These are phyloP conservation scores for Arthrobotrys pseudoclavata DNA, from an alignment of 2,329 filamentous ascomycete species.

Conservation along the genomic window DNA sequence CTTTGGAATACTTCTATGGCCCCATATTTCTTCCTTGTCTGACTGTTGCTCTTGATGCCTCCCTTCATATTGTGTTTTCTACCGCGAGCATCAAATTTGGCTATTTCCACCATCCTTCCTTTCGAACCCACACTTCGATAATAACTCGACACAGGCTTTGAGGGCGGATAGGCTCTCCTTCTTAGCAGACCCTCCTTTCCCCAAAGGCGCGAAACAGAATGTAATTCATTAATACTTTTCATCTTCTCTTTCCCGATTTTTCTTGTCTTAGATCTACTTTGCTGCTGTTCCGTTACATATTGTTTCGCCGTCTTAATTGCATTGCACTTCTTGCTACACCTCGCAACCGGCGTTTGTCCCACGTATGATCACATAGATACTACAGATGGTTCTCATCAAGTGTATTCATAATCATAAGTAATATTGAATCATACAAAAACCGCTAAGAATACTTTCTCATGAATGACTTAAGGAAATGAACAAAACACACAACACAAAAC, in stretches of 20 bases:
- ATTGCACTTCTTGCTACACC: background rate
- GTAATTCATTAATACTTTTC: background rate
- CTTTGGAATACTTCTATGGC: background rate
- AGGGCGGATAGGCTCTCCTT: background rate
- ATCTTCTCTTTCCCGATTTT: background rate
- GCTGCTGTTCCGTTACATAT: background rate
- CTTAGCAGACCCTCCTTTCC: background rate
- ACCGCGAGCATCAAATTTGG: background rate
- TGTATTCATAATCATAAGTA: slow-evolving; percentile 7
- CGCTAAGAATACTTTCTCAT: slow-evolving; percentile 13
- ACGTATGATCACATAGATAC: background rate
- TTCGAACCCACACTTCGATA: background rate
- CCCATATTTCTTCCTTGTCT: background rate
- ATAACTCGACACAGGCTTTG: background rate
- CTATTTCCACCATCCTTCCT: background rate
- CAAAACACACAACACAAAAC: background rate
- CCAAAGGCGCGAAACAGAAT: background rate
- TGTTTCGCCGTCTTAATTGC: background rate
- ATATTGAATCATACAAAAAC: background rate
- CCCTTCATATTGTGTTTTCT: background rate
- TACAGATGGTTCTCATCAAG: background rate
- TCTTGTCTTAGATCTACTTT: background rate
- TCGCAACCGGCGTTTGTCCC: background rate
- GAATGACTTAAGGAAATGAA: background rate
- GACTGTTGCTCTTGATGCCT: background rate